Evolutionary conservation across 192 early-diverging fungal species (phyloP), one percentile per base, ranked within the genome.

Genomic region (Backusella parvicylindrica): DNA sequence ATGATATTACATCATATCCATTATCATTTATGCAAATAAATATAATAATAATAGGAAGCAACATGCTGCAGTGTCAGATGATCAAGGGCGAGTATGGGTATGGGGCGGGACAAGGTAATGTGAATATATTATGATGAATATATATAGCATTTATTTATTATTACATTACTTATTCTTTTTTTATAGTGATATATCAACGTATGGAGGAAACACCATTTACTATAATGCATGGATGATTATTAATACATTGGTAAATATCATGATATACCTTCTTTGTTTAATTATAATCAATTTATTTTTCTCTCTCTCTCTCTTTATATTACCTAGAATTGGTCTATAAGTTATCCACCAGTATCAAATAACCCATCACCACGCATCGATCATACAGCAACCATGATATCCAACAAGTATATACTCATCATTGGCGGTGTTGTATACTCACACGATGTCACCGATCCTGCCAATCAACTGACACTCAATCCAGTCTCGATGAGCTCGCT

Each of bases 101-200:
- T 79, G 78, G 78, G 78, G 78, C n/a, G 78, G 78, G 13, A 49
- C 38, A 41, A 68, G 72, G 78, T 79, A 79, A 50, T n/a, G n/a
- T n/a, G n/a, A n/a, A n/a, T n/a, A n/a, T n/a, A n/a, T n/a, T n/a
- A n/a, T n/a, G n/a, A n/a, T n/a, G n/a, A n/a, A n/a, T n/a, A n/a
- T n/a, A n/a, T n/a, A n/a, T n/a, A n/a, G n/a, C n/a, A n/a, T n/a
- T n/a, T n/a, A n/a, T n/a, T n/a, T n/a, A n/a, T n/a, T 13, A 26
- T 23, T 16, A 13, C 18, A 41, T 28, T 8, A 41, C 9, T 32
- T 11, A 6, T 6, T 18, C 2, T 30, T 33, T 21, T n/a, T 9
- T 16, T 31, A 32, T 30, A 71, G 71, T 72, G 71, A 72, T 13
- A 72, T 53, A n/a, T 53, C 71, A 56, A 72, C 71, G 38, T 63